These are phyloP conservation scores for Arthromyces matolae DNA, from an alignment of 768 basidiomycete genomes.

Conservation along the genomic window DNA sequence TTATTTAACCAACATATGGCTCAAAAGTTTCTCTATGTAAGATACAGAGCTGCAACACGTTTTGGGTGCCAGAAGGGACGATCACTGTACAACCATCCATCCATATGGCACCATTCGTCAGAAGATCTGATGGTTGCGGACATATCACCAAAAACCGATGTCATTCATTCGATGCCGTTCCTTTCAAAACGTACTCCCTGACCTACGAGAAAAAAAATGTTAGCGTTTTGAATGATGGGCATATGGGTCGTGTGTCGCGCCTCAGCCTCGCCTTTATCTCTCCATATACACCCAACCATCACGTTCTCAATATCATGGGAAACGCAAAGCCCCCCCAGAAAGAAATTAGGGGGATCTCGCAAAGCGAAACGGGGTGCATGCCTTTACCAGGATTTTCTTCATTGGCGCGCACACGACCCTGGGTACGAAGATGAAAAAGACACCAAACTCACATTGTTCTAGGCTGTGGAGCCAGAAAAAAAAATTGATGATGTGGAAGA, in stretches of 20 bases:
- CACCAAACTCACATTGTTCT: conserved; percentile 18
- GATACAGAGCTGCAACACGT: too few relatives aligned
- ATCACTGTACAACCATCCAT: background rate
- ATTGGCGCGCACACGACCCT: conserved; percentile 37
- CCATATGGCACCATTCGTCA: too few relatives aligned
- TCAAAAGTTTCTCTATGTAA: too few relatives aligned
- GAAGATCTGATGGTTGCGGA: too few relatives aligned
- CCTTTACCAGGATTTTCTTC: conserved; percentile 91
- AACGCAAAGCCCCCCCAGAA: conserved; percentile 29
- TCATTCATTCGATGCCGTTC: too few relatives aligned
- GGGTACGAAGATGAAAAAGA: conserved; percentile 13
- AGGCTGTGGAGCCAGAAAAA: background rate
- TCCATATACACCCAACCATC: conserved; percentile 65
- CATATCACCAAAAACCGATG: background rate
- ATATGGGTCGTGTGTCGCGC: conserved; percentile 15
- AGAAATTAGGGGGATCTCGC: conserved; percentile 30
- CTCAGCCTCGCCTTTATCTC: conserved; percentile 92
- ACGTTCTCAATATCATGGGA: conserved; percentile 20
- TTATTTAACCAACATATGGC: too few relatives aligned
- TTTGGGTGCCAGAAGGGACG: background rate
- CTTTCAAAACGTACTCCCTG: too few relatives aligned
- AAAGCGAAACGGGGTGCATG: conserved; percentile 60
- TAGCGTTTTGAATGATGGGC: background rate
- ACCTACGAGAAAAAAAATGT: conserved; percentile 4
- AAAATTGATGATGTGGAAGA: background rate